Percentiles rank a stretch among this genome's conserved stretches.
phyloP scores from a whole-genome alignment of 495 filamentous ascomycete genomes.

The Hyaloscypha finlandica region DNA sequence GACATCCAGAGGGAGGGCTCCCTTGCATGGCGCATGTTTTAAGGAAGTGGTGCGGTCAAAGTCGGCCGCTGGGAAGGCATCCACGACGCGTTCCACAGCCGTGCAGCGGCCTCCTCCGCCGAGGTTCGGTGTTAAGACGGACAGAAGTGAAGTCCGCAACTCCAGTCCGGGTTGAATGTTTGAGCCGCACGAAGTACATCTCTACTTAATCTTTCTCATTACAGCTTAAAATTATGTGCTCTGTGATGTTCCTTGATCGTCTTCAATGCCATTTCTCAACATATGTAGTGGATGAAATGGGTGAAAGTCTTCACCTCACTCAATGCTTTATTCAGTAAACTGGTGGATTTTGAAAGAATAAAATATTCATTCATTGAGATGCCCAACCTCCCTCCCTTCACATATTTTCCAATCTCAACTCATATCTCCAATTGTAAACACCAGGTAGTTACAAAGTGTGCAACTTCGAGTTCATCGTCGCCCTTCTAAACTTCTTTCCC shows the following conservation, averaged over 20 bases:
- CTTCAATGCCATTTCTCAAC: too few relatives aligned
- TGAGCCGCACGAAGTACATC: too few relatives aligned
- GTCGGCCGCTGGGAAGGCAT: background rate
- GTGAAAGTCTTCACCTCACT: too few relatives aligned
- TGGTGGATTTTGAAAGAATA: too few relatives aligned
- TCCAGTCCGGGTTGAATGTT: background rate
- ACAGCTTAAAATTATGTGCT: too few relatives aligned
- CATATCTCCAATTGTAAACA: background rate
- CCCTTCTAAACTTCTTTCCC: conserved; percentile 54
- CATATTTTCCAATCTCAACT: too few relatives aligned
- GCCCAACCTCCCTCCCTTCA: too few relatives aligned
- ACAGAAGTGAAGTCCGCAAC: background rate
- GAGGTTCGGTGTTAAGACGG: background rate
- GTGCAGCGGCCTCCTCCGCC: background rate
- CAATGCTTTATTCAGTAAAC: too few relatives aligned
- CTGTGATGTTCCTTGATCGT: too few relatives aligned
- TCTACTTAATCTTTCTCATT: too few relatives aligned
- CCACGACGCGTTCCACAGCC: background rate
- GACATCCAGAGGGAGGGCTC: background rate
- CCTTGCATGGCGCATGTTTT: background rate
- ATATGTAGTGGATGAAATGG: too few relatives aligned
- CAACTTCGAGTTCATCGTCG: conserved; percentile 52
- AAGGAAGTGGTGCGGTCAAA: background rate
- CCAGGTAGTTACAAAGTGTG: conserved; percentile 45
- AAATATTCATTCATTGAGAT: too few relatives aligned